A percentile compares a stretch with the other conserved stretches of the same genome.
These are phyloP conservation scores for Neckera pumila DNA, from an alignment of 225 moss, liverwort and hornwort genomes.

Conservation along the genomic window DNA sequence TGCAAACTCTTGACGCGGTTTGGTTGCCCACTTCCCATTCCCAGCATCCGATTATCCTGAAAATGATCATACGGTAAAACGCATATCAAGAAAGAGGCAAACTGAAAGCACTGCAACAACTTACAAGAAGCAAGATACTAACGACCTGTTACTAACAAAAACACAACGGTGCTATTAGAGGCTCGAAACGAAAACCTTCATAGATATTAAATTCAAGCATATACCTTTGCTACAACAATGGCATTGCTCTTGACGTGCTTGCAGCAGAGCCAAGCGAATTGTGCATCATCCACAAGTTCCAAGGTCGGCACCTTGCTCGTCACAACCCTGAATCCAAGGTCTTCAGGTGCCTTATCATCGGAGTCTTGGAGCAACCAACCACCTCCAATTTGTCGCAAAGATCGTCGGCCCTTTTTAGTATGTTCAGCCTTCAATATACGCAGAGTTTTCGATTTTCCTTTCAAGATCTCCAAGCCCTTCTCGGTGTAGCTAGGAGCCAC, in stretches of 20 bases:
- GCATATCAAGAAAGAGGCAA: background rate
- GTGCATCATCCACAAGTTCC: conserved; percentile 74
- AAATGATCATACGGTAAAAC: background rate
- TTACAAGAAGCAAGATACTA: background rate
- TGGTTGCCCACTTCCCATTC: conserved; percentile 99
- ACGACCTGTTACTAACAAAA: no score
- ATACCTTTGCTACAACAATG: conserved; percentile 86
- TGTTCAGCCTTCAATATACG: conserved; percentile 81
- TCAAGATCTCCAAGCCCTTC: conserved; percentile 75
- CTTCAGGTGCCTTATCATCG: conserved; percentile 77
- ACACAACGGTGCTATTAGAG: background rate
- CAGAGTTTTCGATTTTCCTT: conserved; percentile 89
- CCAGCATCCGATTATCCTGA: conserved; percentile 89
- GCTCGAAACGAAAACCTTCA: background rate
- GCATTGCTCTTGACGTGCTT: conserved; percentile 99
- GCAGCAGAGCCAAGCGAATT: conserved; percentile 96
- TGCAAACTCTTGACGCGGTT: conserved; percentile 90
- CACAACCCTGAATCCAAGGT: conserved; percentile 66
- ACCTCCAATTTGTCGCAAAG: conserved; percentile 79
- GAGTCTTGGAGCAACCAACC: conserved; percentile 94
- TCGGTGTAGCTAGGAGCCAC: conserved; percentile 81
- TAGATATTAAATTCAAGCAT: background rate
- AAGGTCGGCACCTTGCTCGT: conserved; percentile 60
- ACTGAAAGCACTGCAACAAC: background rate
- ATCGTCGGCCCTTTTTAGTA: conserved; percentile 64